Evolutionary conservation across 1,284 basidiomycete genomes (phyloP), one percentile per base, ranked within the genome.

Genomic region (Stygiomarasmius scandens): DNA sequence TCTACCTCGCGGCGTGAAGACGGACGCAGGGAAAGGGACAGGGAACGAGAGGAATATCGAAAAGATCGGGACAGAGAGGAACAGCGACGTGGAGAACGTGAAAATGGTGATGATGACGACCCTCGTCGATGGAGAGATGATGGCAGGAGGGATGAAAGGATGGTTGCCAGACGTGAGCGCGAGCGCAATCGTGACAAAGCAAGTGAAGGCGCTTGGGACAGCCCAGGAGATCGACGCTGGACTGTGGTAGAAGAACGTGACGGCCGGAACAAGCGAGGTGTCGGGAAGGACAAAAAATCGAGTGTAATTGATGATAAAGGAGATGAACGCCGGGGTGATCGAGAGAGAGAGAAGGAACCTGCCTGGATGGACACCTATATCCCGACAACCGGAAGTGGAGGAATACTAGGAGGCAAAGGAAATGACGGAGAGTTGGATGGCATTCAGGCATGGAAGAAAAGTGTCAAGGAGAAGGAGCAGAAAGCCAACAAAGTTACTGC

Each of bases 351-450:
- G 75, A 92, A 87, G 65, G 90, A 93, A 67, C 93, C 92, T 20
- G 92, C 92, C 16, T 95, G 92, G 92, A 93, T 95, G 90, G 91
- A 92, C 62, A 87, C 90, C n/a, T 92, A 93, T 66, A 80, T 90
- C 61, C 86, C 89, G 2, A 76, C 73, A 45, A 77, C 79, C 43
- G 69, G 80, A n/a, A 75, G 74, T 43, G 74, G 76, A 55, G 87
- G 85, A 12, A 86, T 90, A 55, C 74, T 89, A 54, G 88, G 89
- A 16, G 83, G 81, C 4, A 81, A 83, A 60, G 73, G 74, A 41
- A 70, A 71, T 34, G 81, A 84, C 48, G 90, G 88, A 20, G 89
- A 89, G 66, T 74, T 93, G 23, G 92, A 95, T 70, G 86, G 89
- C 52, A 93, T 95, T 51, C 93, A 95, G 67, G 92, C 88, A 1